A percentile compares a stretch with the other conserved stretches of the same genome.
Conservation (phyloP, 2,329 filamentous ascomycete genomes). For the Mycogone perniciosa region DNA sequence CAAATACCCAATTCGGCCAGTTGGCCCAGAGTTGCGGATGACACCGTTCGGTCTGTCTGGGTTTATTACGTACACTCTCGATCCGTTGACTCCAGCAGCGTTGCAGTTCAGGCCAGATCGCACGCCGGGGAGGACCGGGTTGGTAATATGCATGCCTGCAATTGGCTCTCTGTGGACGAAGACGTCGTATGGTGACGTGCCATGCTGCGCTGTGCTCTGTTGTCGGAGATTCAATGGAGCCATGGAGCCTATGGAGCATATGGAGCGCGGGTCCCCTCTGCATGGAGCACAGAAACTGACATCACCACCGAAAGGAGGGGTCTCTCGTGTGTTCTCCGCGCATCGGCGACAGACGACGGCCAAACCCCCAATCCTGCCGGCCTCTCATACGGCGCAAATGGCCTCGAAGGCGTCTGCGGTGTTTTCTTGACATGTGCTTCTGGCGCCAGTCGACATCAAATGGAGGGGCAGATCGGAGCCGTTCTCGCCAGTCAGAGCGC, state of each 20-base stretch:
- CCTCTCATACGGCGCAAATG: no score
- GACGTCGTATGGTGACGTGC: no score
- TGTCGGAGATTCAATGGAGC: no score
- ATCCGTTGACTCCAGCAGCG: slow-evolving; percentile 12
- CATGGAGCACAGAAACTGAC: slow-evolving; percentile 2
- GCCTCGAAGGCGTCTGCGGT: slow-evolving; percentile 14
- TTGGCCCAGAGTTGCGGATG: neutral
- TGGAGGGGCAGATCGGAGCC: slow-evolving; percentile 19
- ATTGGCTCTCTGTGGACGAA: neutral
- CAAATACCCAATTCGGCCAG: slow-evolving; percentile 10
- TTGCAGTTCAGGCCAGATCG: neutral
- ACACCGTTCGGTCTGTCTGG: slow-evolving; percentile 3
- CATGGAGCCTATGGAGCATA: no score
- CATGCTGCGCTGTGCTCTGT: no score
- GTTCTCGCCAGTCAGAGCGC: slow-evolving; percentile 9
- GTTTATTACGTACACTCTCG: slow-evolving; percentile 15
- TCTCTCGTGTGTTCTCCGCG: neutral
- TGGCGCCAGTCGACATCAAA: slow-evolving; percentile 2
- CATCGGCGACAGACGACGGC: slow-evolving; percentile 1
- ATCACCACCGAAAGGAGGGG: slow-evolving; percentile 1
- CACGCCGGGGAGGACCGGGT: neutral
- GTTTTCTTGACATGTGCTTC: slow-evolving; percentile 23
- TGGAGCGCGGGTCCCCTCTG: neutral
- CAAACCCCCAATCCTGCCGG: no score
- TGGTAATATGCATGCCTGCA: neutral